Percentiles rank a stretch among this genome's conserved stretches.
These are phyloP conservation scores for Artomyces pyxidatus DNA, from an alignment of 768 basidiomycete genomes.

Conservation along the genomic window DNA sequence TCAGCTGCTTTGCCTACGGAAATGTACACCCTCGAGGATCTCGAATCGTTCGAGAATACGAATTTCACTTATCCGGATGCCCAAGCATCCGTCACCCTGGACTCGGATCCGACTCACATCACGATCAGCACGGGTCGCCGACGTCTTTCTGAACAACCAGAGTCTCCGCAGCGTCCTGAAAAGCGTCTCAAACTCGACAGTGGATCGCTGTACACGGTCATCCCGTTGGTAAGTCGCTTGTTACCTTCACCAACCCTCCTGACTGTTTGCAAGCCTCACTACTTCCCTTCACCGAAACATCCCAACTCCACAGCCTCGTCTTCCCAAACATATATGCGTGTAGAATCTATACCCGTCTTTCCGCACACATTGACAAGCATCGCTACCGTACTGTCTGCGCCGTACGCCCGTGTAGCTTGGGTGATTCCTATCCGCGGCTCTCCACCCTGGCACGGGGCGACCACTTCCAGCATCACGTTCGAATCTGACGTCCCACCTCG, in stretches of 20 bases:
- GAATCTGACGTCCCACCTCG: slow-evolving; percentile 16
- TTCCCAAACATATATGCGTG: not conserved
- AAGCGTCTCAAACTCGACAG: not conserved
- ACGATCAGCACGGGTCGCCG: not conserved
- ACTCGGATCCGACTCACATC: not conserved
- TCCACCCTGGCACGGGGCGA: slow-evolving; percentile 39
- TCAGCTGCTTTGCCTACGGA: not conserved
- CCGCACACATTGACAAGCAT: not conserved
- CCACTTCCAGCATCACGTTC: slow-evolving; percentile 30
- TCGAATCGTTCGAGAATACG: not conserved
- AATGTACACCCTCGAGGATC: not conserved
- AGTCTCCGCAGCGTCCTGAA: not conserved
- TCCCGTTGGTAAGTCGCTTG: not conserved
- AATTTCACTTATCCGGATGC: not conserved
- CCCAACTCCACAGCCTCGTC: not conserved
- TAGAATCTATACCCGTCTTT: not conserved
- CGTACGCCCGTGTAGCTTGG: slow-evolving; percentile 43
- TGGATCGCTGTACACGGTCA: not conserved
- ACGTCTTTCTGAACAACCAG: no score
- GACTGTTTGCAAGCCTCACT: not conserved
- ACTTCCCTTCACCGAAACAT: not conserved
- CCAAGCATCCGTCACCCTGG: not conserved
- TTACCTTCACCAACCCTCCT: not conserved
- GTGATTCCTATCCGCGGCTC: slow-evolving; percentile 48
- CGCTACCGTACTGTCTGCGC: not conserved